A percentile compares a stretch with the other conserved stretches of the same genome.
phyloP scores from a whole-genome alignment of 2,329 filamentous ascomycete species.

The Purpureocillium lavendulum region DNA sequence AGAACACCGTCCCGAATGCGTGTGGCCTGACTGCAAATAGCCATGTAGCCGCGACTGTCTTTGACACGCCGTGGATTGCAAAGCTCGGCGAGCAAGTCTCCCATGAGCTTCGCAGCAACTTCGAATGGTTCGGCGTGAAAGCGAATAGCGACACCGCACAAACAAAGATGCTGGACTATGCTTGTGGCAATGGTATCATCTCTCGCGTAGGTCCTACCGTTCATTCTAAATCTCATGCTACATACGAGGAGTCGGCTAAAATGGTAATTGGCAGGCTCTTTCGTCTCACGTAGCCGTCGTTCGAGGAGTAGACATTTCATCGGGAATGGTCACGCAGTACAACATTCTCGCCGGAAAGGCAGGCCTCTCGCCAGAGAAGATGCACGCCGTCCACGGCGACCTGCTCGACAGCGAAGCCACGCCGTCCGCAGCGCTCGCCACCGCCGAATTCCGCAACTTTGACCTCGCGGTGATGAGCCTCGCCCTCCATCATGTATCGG shows the following conservation, averaged over 20 bases:
- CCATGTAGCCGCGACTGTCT: slow-evolving; percentile 9
- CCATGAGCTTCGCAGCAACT: slow-evolving; percentile 13
- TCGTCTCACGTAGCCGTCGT: slow-evolving; percentile 18
- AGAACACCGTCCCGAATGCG: too few relatives aligned
- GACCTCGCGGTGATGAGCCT: slow-evolving; percentile 24
- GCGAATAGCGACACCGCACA: background rate
- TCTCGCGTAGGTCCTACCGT: slow-evolving; percentile 6
- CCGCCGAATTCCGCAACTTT: slow-evolving; percentile 16
- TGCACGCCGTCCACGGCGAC: slow-evolving; percentile 21
- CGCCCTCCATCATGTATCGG: slow-evolving; percentile 26
- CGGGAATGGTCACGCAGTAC: slow-evolving; percentile 21
- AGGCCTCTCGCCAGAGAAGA: slow-evolving; percentile 14
- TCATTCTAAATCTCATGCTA: too few relatives aligned
- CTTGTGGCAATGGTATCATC: slow-evolving; percentile 19
- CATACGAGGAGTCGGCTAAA: too few relatives aligned
- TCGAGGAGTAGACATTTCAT: slow-evolving; percentile 26
- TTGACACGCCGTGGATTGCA: slow-evolving; percentile 14
- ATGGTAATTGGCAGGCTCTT: slow-evolving; percentile 24
- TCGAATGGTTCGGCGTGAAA: slow-evolving; percentile 16
- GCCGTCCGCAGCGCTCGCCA: slow-evolving; percentile 10
- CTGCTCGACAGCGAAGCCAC: slow-evolving; percentile 14
- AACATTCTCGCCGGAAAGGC: slow-evolving; percentile 17
- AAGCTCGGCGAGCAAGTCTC: slow-evolving; percentile 16
- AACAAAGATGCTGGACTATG: slow-evolving; percentile 21
- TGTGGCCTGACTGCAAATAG: slow-evolving; percentile 4